A percentile compares a stretch with the other conserved stretches of the same genome.
phyloP scores from a whole-genome alignment of 2,329 filamentous ascomycete species.

The Colletotrichum truncatum region DNA sequence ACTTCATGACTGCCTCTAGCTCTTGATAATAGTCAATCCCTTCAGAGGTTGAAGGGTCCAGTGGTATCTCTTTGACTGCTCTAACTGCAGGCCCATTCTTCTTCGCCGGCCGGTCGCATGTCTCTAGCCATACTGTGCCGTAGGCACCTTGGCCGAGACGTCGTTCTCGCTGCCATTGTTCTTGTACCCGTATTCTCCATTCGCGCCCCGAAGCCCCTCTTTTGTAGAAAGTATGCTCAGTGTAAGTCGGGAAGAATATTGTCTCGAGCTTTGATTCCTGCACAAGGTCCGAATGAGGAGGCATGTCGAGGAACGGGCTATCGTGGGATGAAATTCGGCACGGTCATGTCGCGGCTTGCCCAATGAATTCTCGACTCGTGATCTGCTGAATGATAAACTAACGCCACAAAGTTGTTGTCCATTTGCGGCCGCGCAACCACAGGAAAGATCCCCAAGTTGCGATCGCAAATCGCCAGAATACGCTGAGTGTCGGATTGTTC shows the following conservation, averaged over 20 bases:
- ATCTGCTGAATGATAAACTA: too few species aligned
- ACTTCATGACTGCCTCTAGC: background rate
- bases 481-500: too few species aligned
- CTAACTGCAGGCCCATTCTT: background rate
- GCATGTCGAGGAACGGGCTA: background rate
- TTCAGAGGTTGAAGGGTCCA: background rate
- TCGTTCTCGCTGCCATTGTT: background rate
- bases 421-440: too few species aligned
- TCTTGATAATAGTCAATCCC: background rate
- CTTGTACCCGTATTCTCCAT: background rate
- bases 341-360: background rate
- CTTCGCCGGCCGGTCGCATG: background rate
- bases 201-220: background rate
- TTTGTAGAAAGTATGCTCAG: background rate
- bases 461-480: too few species aligned
- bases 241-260: background rate
- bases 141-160: background rate
- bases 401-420: too few species aligned
- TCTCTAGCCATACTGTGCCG: background rate
- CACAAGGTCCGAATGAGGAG: background rate
- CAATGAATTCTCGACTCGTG: background rate
- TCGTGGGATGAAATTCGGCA: background rate
- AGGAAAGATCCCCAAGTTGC: too few species aligned
- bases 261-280: background rate
- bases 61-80: background rate